Evolutionary conservation across 2,329 filamentous ascomycete genomes (phyloP), one percentile per base, ranked within the genome.

Genomic region (Byssochlamys sp.): DNA sequence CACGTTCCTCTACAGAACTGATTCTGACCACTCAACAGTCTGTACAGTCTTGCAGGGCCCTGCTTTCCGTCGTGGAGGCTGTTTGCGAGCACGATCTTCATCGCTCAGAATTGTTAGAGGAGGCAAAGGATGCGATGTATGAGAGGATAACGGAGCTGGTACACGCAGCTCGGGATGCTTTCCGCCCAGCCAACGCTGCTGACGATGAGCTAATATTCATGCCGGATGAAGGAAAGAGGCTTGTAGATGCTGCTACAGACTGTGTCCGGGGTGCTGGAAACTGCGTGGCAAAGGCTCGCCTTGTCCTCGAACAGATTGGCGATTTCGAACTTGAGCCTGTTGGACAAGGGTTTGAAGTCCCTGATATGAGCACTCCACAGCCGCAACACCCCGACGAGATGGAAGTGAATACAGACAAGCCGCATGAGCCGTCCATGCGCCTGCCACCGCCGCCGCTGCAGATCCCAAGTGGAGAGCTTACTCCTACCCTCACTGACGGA

Each of bases 191-290:
- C 3, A 83, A 84, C n/a, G 77, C 81, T 6, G 85, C 87, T 11
- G 84, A 88, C 27, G 81, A 82, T 31, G 88, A 91, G 60, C 85
- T 92, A 59, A 79, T 95, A 33, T 87, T 95, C 64, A 83, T 91
- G 73, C 88, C 88, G 1, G 85, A 90, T 60, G 87, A 92, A 67
- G 90, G 90, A 62, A 85, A 84, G 62, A 81, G 85, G 28, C 80
- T 96, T 48, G 82, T 94, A 31, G 80, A 82, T 60, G 89, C 90
- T 24, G 91, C 91, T 7, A 96, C 91, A 5, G 85, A 84, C 59
- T 96, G 91, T 69, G 91, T 99, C 27, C 87, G 90, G 64, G 88
- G 90, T 25, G 91, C 91, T 51, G 92, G 92, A 48, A 91, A 96
- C 65, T 96, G 92, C 71, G 88, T 96, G 24, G 86, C 88, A 5